phyloP scores from a whole-genome alignment of 306 rosid genomes.

The Hippophae tibetana region DNA sequence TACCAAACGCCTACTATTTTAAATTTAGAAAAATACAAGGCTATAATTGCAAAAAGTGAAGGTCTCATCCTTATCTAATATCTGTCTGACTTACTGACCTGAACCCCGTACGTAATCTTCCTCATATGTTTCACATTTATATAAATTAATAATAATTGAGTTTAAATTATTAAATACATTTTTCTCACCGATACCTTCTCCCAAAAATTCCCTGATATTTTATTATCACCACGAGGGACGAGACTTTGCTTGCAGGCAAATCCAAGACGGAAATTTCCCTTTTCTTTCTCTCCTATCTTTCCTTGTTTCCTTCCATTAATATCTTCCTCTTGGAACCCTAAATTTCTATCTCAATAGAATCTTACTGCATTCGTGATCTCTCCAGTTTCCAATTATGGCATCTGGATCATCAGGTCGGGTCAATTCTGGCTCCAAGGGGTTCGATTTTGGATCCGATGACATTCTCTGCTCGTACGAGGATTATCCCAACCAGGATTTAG shows the following conservation, averaged over 20 bases:
- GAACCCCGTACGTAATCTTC: constrained; percentile 1
- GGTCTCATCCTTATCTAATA: constrained; percentile 32
- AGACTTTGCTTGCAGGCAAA: constrained; percentile 25
- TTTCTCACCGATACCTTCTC: background rate
- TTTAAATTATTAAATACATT: background rate
- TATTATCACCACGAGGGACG: background rate
- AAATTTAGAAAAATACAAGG: background rate
- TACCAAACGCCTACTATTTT: background rate
- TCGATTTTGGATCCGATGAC: constrained; percentile 62
- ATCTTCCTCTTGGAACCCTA: background rate
- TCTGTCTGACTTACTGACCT: background rate
- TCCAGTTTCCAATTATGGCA: constrained; percentile 42
- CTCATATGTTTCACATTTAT: constrained; percentile 3
- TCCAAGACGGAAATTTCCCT: constrained; percentile 2
- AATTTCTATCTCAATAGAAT: background rate
- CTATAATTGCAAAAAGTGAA: constrained; percentile 18
- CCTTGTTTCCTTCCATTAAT: background rate
- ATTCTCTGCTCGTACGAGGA: constrained; percentile 62
- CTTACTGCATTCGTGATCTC: constrained; percentile 7
- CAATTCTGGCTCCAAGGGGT: constrained; percentile 47
- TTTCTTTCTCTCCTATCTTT: background rate
- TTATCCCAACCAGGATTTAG: constrained; percentile 34
- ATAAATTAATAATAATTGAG: background rate
- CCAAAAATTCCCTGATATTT: constrained; percentile 1
- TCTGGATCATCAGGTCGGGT: constrained; percentile 74